A percentile compares a stretch with the other conserved stretches of the same genome.
These are phyloP conservation scores for Schizosaccharomyces lindneri DNA, from an alignment of 805 yeast species.

Conservation along the genomic window DNA sequence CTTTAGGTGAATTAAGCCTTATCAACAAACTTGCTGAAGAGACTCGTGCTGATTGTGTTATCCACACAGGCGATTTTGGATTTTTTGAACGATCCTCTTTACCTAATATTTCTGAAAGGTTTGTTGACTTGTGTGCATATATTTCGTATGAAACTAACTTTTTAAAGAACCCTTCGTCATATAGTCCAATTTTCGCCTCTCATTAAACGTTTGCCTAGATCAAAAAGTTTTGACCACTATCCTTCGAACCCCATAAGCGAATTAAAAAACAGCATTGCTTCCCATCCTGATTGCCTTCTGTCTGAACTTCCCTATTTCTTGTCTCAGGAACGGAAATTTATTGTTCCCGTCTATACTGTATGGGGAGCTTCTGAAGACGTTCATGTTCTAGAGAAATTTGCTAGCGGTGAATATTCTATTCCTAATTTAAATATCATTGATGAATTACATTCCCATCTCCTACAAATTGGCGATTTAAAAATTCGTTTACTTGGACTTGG, in stretches of 20 bases:
- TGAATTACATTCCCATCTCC: constrained; percentile 24
- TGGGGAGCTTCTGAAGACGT: constrained; percentile 60
- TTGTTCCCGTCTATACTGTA: constrained; percentile 50
- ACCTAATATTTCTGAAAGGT: constrained; percentile 28
- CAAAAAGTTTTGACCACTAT: neutral
- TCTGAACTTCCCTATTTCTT: constrained; percentile 30
- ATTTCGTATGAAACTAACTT: constrained; percentile 7
- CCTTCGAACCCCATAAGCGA: constrained; percentile 8
- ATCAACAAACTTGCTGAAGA: constrained; percentile 25
- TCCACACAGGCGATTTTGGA: constrained; percentile 64
- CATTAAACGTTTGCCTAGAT: constrained; percentile 23
- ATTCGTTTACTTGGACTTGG: constrained; percentile 46
- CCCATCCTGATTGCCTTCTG: constrained; percentile 10
- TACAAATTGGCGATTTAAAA: constrained; percentile 21
- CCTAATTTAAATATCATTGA: constrained; percentile 39
- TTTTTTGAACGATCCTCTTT: constrained; percentile 39
- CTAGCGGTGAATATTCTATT: constrained; percentile 26
- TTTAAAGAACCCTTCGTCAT: constrained; percentile 20
- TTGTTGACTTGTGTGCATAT: constrained; percentile 8
- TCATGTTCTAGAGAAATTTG: constrained; percentile 34
- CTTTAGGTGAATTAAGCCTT: constrained; percentile 20
- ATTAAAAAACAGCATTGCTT: constrained; percentile 3
- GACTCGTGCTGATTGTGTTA: constrained; percentile 25
- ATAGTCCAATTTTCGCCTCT: constrained; percentile 43
- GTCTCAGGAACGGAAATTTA: constrained; percentile 19